Conservation (phyloP, 2,329 filamentous ascomycete genomes). For the Ilyonectria robusta region DNA sequence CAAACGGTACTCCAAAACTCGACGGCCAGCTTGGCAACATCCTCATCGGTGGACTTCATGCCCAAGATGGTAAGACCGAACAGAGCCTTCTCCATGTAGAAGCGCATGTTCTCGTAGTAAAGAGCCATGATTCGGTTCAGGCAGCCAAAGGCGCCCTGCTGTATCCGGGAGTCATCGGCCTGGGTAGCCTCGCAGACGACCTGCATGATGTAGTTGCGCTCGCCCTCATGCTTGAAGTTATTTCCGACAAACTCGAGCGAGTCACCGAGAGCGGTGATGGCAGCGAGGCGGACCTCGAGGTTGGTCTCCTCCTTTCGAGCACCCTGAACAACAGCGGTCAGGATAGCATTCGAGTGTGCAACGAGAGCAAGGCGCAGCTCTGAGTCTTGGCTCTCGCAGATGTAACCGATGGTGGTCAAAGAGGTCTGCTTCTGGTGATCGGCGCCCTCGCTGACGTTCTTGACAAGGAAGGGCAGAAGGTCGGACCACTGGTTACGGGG, state of each 20-base stretch:
- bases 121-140: slow-evolving; percentile 98
- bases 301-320: slow-evolving; percentile 97
- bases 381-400: slow-evolving; percentile 94
- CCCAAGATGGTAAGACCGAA: slow-evolving; percentile 97
- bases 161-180: slow-evolving; percentile 89
- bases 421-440: slow-evolving; percentile 95
- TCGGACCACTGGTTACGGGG: slow-evolving; percentile 94
- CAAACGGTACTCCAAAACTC: slow-evolving; percentile 99
- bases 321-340: slow-evolving; percentile 97
- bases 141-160: slow-evolving; percentile 96
- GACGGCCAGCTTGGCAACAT: slow-evolving; percentile 96
- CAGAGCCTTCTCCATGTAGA: slow-evolving; percentile 99
- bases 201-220: slow-evolving; percentile 99
- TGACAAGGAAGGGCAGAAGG: slow-evolving; percentile 88
- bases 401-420: slow-evolving; percentile 96
- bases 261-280: slow-evolving; percentile 94
- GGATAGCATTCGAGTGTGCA: slow-evolving; percentile 94
- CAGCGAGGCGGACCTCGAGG: slow-evolving; percentile 89
- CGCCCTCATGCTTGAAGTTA: slow-evolving; percentile 99
- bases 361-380: slow-evolving; percentile 87
- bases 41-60: slow-evolving; percentile 98
- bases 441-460: slow-evolving; percentile 89
- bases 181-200: slow-evolving; percentile 99
- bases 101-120: slow-evolving; percentile 99
- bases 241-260: slow-evolving; percentile 97